Evolutionary conservation across 1,139 yeast species (phyloP).

Genomic region (Pichia sp.): DNA sequence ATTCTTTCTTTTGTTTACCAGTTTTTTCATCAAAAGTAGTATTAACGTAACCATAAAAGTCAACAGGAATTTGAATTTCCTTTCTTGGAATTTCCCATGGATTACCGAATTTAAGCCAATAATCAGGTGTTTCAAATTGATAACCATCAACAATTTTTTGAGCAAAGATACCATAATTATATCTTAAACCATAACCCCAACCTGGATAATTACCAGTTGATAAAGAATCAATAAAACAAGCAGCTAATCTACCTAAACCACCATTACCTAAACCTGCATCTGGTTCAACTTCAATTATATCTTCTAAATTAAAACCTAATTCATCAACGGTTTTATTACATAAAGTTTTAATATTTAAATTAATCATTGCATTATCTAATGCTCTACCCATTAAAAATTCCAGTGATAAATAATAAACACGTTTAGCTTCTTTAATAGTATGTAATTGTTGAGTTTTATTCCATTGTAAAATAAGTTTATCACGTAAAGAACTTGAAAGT

Average conservation of each 20-base stretch:
- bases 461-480: conserved; percentile 80
- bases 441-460: conserved; percentile 88
- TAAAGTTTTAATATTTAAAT: conserved; percentile 43
- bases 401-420: conserved; percentile 79
- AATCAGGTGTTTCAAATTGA: conserved; percentile 91
- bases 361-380: conserved; percentile 87
- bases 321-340: conserved; percentile 56
- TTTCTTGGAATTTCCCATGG: conserved; percentile 90
- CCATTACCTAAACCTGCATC: conserved; percentile 96
- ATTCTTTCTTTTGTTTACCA: conserved; percentile 48
- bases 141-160: conserved; percentile 88
- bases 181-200: conserved; percentile 94
- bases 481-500: conserved; percentile 71
- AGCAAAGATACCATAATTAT: conserved; percentile 88
- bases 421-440: conserved; percentile 75
- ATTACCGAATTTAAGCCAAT: conserved; percentile 81
- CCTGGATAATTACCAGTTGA: conserved; percentile 85
- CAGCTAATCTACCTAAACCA: conserved; percentile 91
- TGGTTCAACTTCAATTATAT: conserved; percentile 76
- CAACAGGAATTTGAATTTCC: conserved; percentile 89
- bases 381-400: conserved; percentile 96
- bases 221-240: conserved; percentile 87
- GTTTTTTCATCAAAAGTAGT: conserved; percentile 43
- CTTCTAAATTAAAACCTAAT: conserved; percentile 84
- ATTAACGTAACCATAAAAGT: conserved; percentile 75